phyloP scores from a whole-genome alignment of 2,329 filamentous ascomycete genomes.

The Fusarium pseudocircinatum region DNA sequence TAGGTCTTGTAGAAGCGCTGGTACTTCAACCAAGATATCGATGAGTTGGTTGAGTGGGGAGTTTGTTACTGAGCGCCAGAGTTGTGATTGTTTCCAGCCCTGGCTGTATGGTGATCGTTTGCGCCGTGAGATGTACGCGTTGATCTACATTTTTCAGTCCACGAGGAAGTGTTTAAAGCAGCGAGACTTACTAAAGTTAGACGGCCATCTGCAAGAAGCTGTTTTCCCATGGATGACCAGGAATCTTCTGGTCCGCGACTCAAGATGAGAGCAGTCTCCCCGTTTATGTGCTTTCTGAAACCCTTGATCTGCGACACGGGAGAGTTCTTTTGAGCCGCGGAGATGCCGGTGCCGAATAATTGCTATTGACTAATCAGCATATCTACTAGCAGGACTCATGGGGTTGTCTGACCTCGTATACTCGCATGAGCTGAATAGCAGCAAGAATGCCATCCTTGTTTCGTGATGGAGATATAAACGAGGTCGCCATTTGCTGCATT shows the following conservation, averaged over 20 bases:
- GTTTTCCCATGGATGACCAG: slow-evolving; percentile 2
- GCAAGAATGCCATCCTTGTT: slow-evolving; percentile 3
- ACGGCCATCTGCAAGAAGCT: slow-evolving; percentile 11
- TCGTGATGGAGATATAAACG: neutral
- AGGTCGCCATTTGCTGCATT: neutral
- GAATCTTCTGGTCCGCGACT: neutral
- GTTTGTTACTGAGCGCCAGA: slow-evolving; percentile 4
- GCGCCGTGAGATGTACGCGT: neutral
- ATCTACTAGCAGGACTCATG: fast-evolving
- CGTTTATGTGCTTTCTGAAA: slow-evolving; percentile 6
- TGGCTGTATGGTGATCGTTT: neutral
- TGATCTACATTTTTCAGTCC: neutral
- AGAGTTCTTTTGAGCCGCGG: fast-evolving
- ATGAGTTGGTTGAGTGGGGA: slow-evolving; percentile 7
- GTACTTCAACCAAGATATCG: slow-evolving; percentile 2
- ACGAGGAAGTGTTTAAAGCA: fast-evolving
- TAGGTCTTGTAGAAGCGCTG: neutral
- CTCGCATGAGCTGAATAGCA: slow-evolving; percentile 9
- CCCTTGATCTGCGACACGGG: neutral
- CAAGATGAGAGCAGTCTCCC: slow-evolving; percentile 3
- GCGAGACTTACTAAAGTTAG: neutral
- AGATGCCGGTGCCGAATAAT: neutral
- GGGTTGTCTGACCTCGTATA: neutral
- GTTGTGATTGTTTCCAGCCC: neutral
- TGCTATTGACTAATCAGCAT: fast-evolving